Conservation (phyloP, 306 rosid genomes). For the Hippophae rhamnoides region DNA sequence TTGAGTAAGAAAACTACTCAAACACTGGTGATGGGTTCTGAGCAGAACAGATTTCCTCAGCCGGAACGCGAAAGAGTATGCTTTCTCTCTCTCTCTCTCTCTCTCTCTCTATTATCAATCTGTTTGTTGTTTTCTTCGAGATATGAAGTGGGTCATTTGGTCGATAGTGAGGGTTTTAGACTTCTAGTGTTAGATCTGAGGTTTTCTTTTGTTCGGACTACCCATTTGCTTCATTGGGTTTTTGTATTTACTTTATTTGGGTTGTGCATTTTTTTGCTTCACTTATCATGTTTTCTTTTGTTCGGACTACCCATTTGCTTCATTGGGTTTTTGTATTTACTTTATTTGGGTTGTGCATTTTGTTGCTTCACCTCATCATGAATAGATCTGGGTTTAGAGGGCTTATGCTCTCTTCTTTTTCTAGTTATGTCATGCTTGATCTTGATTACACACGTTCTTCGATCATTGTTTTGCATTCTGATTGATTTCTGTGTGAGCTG, state of each 20-base stretch:
- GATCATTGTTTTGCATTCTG: not conserved
- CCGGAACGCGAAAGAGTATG: constrained; percentile 62
- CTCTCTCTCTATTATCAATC: not conserved
- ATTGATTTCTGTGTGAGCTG: not conserved
- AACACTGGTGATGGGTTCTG: constrained; percentile 62
- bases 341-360: not conserved
- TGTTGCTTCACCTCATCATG: not conserved
- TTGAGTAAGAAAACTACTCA: not conserved
- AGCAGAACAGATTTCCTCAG: constrained; percentile 84
- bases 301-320: constrained; percentile 15
- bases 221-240: constrained; percentile 5
- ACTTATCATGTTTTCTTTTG: not conserved
- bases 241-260: constrained; percentile 1
- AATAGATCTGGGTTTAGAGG: constrained; percentile 10
- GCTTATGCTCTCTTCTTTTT: not conserved
- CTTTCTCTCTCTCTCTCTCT: constrained; percentile 11
- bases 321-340: constrained; percentile 5
- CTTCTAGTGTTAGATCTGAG: constrained; percentile 50
- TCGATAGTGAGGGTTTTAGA: no score
- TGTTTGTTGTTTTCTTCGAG: not conserved
- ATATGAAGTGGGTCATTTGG: not conserved
- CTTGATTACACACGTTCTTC: not conserved
- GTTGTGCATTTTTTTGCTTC: not conserved
- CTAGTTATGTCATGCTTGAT: not conserved
- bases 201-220: constrained; percentile 12